phyloP scores from a whole-genome alignment of 106 monocot species.

The Amphibolis antarctica region DNA sequence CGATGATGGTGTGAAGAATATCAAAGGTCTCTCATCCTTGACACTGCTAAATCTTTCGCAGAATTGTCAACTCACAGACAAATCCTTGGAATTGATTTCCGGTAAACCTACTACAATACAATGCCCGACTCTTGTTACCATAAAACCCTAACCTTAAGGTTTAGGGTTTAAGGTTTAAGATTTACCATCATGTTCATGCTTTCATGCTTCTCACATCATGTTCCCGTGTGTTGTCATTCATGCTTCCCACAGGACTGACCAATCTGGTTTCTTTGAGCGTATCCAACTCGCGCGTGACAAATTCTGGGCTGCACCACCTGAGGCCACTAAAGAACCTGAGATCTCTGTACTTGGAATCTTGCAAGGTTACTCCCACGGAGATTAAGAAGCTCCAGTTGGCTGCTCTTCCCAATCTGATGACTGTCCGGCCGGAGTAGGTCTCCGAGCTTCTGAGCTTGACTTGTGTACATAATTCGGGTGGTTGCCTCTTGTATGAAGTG shows the following conservation, averaged over 20 bases:
- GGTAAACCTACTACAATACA: slow-evolving; percentile 39
- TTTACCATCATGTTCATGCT: too few relatives aligned
- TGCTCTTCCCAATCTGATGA: slow-evolving; percentile 79
- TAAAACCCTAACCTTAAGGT: too few relatives aligned
- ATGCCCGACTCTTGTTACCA: too few relatives aligned
- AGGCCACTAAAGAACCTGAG: slow-evolving; percentile 79
- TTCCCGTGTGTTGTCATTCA: too few relatives aligned
- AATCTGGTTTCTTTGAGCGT: slow-evolving; percentile 53
- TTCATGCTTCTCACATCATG: too few relatives aligned
- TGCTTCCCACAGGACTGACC: slow-evolving; percentile 40
- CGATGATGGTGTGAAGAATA: slow-evolving; percentile 88
- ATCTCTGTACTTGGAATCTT: slow-evolving; percentile 71
- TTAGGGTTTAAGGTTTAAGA: neutral
- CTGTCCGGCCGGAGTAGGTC: slow-evolving; percentile 46
- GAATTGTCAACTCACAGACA: slow-evolving; percentile 81
- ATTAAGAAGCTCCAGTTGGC: slow-evolving; percentile 87
- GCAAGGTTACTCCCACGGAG: slow-evolving; percentile 85
- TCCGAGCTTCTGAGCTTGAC: neutral
- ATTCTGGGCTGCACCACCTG: slow-evolving; percentile 71
- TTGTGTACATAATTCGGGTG: slow-evolving; percentile 1
- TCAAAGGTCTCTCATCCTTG: slow-evolving; percentile 66
- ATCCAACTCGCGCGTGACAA: slow-evolving; percentile 57
- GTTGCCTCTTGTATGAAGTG: neutral
- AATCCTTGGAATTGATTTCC: slow-evolving; percentile 71
- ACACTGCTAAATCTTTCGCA: slow-evolving; percentile 83